Base-by-base conservation (phyloP, 2,329 filamentous ascomycete species). In the Cordyceps militaris region DNA sequence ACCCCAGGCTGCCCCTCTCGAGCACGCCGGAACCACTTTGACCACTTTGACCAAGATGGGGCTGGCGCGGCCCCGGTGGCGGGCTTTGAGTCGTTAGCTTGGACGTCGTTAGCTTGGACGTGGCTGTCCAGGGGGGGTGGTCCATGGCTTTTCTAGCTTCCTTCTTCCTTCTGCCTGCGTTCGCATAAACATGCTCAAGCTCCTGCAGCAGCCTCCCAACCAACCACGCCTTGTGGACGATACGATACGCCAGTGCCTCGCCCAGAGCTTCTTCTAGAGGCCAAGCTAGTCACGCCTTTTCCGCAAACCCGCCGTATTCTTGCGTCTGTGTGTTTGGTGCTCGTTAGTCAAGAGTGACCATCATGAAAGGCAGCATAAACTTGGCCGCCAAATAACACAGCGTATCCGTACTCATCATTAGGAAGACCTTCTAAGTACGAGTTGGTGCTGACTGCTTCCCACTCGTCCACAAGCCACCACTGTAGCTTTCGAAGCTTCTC, bases 1-100 rank as follows among this genome's bases (percentile, higher is more conserved):
- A 44, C 42, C 51, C 51, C 30, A 26, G 30, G 51, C 40, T 46
- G 38, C 26, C 9, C 26, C 34, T 42, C 36, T 50, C 46, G 34
- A 48, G n/a, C 51, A 54, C n/a, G n/a, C 40, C 21, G 51, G 51
- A 54, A 26, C 51, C 51, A n/a, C n/a, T n/a, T n/a, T n/a, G n/a
- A n/a, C n/a, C n/a, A n/a, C n/a, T n/a, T 44, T 4, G 26, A 43
- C 47, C 24, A 46, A 10, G 28, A 57, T 57, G 55, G 55, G 40
- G 47, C 46, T 13, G 14, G 44, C 21, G 28, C 38, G 54, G 34
- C 10, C 46, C 26, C 21, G 44, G n/a, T n/a, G n/a, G n/a, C n/a
- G n/a, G n/a, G n/a, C n/a, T n/a, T 50, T 57, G 54, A 57, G 54
- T 50, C 46, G 46, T 56, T 56, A 57, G 53, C 51, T 44, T 44